Percentiles rank a stretch among this genome's conserved stretches.
These are phyloP conservation scores for Bruguiera sexangula DNA, from an alignment of 345 rosid species.

Conservation along the genomic window DNA sequence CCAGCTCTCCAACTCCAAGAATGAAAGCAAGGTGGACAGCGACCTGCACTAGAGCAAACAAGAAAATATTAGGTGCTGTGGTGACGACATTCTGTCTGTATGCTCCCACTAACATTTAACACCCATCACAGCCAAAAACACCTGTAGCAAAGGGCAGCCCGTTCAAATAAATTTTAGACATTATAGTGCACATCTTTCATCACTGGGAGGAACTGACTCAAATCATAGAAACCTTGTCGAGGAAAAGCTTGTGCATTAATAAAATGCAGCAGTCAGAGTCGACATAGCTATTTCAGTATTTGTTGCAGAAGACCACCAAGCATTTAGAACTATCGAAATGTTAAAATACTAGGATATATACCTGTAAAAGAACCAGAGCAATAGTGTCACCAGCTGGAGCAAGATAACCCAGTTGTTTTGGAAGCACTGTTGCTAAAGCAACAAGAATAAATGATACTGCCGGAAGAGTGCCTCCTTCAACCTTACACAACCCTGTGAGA, in stretches of 20 bases:
- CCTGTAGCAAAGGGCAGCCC: slow-evolving; percentile 26
- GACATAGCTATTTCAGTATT: too few relatives aligned
- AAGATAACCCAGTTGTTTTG: slow-evolving; percentile 49
- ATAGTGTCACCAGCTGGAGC: slow-evolving; percentile 67
- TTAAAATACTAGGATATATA: slow-evolving; percentile 2
- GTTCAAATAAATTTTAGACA: background rate
- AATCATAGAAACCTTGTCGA: too few relatives aligned
- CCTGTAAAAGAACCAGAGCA: slow-evolving; percentile 82
- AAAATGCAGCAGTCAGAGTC: too few relatives aligned
- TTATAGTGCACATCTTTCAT: background rate
- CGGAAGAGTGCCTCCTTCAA: slow-evolving; percentile 70
- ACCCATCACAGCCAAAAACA: slow-evolving; percentile 69
- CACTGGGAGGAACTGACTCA: background rate
- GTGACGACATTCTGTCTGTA: slow-evolving; percentile 66
- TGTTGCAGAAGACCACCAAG: too few relatives aligned
- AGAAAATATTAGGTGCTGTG: slow-evolving; percentile 69
- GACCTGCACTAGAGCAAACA: slow-evolving; percentile 67
- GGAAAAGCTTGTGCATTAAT: too few relatives aligned
- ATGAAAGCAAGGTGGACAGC: slow-evolving; percentile 49
- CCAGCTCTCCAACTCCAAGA: slow-evolving; percentile 53
- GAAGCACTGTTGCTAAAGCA: slow-evolving; percentile 60
- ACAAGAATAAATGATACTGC: slow-evolving; percentile 61
- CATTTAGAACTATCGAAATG: too few relatives aligned
- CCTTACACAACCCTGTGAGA: slow-evolving; percentile 37
- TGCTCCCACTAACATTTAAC: slow-evolving; percentile 79